Evolutionary conservation across 2,329 filamentous ascomycete species (phyloP), one percentile per base, ranked within the genome.

Genomic region (Lizonia empirigonia): DNA sequence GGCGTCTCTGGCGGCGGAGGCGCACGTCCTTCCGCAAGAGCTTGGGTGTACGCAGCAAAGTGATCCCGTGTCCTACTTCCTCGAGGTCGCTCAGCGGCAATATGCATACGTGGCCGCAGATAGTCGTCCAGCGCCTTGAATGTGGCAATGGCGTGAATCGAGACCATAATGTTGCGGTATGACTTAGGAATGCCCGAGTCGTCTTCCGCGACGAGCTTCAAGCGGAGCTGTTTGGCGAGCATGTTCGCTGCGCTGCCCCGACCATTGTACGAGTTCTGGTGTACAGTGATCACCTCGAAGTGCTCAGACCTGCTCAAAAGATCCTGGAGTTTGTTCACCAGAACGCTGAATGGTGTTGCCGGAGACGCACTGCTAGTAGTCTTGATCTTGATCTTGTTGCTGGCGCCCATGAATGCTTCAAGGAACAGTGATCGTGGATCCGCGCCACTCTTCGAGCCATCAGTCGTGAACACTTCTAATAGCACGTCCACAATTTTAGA

Each of bases 111-210:
- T 7, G 94, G 94, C 29, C 94, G 87, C 34, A 99, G 80, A 71
- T 97, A 99, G 70, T 99, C 94, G 68, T 97, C 94, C 19, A 99
- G 78, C 0, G 93, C 90, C 72, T 97, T 97, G 78, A 99, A 97
- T 0, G 92, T 97, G 2, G 94, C 93, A 66, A 99, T 97, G 13
- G 94, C 94, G 71, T 99, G 94, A 50, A 99, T 99, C 0, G 91
- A 96, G 1, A 99, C 94, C 88, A 97, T 97, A 57, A 99, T 95
- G 61, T 93, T 96, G 18, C 90, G 85, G 69, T 96, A 97, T 0
- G 88, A 81, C 27, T 86, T 83, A 15, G 94, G 94, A 53, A 99
- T 94, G 39, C 94, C 90, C 0, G 91, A 93, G 37, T 92, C 88
- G 1, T 95, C 92, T 60, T 96, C 92, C 1, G 94, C 93, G 29